Conservation (phyloP, 495 filamentous ascomycete genomes). For the Paragyromitra xinjiangensis region DNA sequence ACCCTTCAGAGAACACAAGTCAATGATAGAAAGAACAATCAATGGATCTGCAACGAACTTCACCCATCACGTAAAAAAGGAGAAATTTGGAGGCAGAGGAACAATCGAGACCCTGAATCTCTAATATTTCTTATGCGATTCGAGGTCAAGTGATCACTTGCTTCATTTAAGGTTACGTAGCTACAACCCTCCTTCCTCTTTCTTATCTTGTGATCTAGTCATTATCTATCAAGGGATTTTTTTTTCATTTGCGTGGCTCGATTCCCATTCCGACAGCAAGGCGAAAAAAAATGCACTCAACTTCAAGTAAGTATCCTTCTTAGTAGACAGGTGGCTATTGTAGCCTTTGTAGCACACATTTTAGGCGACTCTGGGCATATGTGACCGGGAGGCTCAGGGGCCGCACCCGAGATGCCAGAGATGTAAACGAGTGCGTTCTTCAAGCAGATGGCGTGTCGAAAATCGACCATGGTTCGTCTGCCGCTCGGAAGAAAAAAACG, state of each 20-base stretch:
- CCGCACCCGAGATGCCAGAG: neutral
- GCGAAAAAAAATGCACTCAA: constrained; percentile 4
- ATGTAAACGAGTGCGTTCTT: neutral
- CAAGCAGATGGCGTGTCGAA: neutral
- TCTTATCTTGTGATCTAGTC: neutral
- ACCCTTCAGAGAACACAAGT: neutral
- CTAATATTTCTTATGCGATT: neutral
- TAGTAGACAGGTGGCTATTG: neutral
- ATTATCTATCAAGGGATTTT: neutral
- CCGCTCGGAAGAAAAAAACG: neutral
- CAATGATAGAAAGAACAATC: neutral
- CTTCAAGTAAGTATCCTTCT: neutral
- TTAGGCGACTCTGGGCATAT: neutral
- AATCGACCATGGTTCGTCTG: constrained; percentile 9
- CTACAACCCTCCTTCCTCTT: neutral
- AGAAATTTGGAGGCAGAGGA: neutral
- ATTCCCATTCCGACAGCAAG: constrained; percentile 5
- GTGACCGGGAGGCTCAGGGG: neutral
- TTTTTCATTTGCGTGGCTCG: neutral
- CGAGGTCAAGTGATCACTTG: neutral
- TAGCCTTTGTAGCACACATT: neutral
- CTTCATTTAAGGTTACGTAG: neutral
- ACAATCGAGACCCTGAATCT: neutral
- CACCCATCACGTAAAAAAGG: neutral
- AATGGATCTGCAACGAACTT: neutral